These are phyloP conservation scores for Heimioporus sp. DNA, from an alignment of 768 basidiomycete species.

Conservation along the genomic window DNA sequence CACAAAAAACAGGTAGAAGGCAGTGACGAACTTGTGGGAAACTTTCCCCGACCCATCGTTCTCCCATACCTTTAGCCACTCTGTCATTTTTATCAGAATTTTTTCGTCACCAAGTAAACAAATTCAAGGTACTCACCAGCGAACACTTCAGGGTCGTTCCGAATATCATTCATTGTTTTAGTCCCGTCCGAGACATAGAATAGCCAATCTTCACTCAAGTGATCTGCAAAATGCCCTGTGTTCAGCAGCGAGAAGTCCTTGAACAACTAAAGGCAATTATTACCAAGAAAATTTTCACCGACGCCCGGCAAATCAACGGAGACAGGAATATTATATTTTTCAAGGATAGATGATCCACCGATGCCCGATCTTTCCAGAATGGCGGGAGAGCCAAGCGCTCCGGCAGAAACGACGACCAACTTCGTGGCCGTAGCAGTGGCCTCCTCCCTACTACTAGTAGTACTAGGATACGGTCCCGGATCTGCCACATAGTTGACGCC, in stretches of 20 bases:
- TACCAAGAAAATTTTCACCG: conserved; percentile 48
- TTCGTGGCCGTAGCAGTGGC: conserved; percentile 29
- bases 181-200: conserved; percentile 30
- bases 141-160: conserved; percentile 35
- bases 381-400: conserved; percentile 54
- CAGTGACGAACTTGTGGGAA: conserved; percentile 47
- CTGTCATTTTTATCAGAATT: conserved; percentile 17
- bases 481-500: conserved; percentile 38
- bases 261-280: too few species aligned
- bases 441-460: not conserved
- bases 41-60: conserved; percentile 45
- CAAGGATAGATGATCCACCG: conserved; percentile 49
- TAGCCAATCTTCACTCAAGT: too few species aligned
- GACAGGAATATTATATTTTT: conserved; percentile 43
- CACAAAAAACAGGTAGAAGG: not conserved
- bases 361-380: conserved; percentile 69
- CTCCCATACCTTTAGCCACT: conserved; percentile 29
- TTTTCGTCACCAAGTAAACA: too few species aligned
- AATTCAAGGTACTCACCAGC: conserved; percentile 29
- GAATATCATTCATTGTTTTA: conserved; percentile 49
- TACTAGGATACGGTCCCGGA: conserved; percentile 19
- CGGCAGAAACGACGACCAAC: conserved; percentile 50
- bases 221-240: too few species aligned
- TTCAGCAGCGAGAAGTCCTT: too few species aligned
- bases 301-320: conserved; percentile 73